Base-by-base conservation (phyloP, 1,284 basidiomycete species). In the Rhizoctonia solani region DNA sequence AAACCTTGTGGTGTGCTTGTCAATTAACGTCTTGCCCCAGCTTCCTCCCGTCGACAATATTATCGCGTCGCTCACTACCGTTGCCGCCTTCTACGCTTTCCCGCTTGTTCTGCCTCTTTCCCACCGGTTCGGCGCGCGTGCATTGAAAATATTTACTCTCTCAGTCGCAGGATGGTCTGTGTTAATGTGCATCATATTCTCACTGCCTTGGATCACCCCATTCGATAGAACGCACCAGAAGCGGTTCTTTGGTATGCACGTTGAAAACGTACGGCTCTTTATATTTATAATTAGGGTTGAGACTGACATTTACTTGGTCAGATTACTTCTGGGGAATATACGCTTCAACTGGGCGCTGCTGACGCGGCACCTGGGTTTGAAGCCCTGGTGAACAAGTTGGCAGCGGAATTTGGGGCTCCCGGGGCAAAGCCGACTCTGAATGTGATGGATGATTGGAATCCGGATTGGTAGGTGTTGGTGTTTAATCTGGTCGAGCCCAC, bases 161-260 rank as follows among this genome's bases (percentile, higher is more conserved):
- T 9, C 85, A 1, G 67, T 81, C 0, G 75, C 86, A 3, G 74
- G 83, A 14, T 74, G 85, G 2, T 61, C 81, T 6, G 84, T 85
- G 0, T 79, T 80, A 0, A 75, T 84, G 2, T 74, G 82, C 16
- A 86, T 88, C 67, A 82, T 87, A 0, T 81, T 90, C 66, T 90
- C 89, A 71, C 80, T 74, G 5, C 75, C 86, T 1, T 76, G 77
- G 69, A 82, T 86, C 72, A 78, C 79, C 9, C 86, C 89, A 0
- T 99, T 95, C 75, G 93, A 98, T 74, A 76, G 74, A 13, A 86
- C 86, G 80, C 95, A 98, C 75, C 96, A 95, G 69, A 94, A 95
- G 77, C 81, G 96, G 58, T 71, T 97, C 47, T 95, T 92, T 72
- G 83, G 95, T 23, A 79, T 98, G 67, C 90, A 95, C 75, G 83